Base-by-base conservation (phyloP, 805 yeast genomes). In the Kazachstania martiniae region DNA sequence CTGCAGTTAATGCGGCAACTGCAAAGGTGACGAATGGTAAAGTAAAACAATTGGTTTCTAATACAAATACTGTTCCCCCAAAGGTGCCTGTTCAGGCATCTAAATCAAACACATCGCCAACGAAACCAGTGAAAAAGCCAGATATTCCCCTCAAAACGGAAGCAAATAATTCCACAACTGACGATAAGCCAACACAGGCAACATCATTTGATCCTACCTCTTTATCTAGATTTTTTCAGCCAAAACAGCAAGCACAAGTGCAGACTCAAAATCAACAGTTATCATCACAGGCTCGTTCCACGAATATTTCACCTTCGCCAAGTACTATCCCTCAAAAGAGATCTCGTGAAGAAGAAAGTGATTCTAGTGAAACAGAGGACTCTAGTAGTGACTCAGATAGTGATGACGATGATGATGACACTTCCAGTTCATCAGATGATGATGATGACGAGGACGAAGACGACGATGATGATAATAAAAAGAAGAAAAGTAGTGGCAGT, bases 1-100 rank as follows among this genome's bases (percentile, higher is more conserved):
- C 82, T 25, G 91, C 91, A 1, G 71, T 82, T 46, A 78, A 82
- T 44, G 84, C 84, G 29, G 82, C 87, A 0, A 78, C 87, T 1
- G 61, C 62, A 16, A 72, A 72, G 43, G 70, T 72, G 2, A 72
- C 77, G 1, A 70, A 70, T 46, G 74, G 74, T 29, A 64, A 68
- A 40, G 65, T 67, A 8, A 65, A 66, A 29, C 64, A 58, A 18
- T 59, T 65, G 31, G 61, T 59, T 3, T 26, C 33, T 17, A 19
- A 27, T 4, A 14, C 33, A 8, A 47, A 40, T 18, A 41, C 54
- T 29, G 47, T 58, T 8, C 46, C 47, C 4, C 36, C 57, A 10
- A 36, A 34, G 1, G 1, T 21, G 2, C 14, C 27, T 9, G 30
- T 27, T 4, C 23, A 27, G 4, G 24, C 25, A 12, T n/a, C 27